A percentile compares a stretch with the other conserved stretches of the same genome.
phyloP scores from a whole-genome alignment of 164 flowering plant genomes.

The Nymphaea colorata region DNA sequence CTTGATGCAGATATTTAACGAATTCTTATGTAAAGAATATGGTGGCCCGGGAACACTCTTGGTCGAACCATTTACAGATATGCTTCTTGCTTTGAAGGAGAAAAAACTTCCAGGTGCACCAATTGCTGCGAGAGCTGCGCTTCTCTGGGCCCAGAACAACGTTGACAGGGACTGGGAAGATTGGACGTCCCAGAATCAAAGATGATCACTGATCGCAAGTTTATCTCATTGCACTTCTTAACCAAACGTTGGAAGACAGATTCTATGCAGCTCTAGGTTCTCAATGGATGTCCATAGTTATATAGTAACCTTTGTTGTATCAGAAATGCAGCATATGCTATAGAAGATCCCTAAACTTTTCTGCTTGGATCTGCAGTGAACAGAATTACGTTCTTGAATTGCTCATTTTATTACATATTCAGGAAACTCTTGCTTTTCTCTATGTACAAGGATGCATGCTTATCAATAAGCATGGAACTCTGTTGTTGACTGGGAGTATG shows the following conservation, averaged over 20 bases:
- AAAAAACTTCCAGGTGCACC: conserved; percentile 59
- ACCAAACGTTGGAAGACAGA: neutral
- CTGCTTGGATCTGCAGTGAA: neutral
- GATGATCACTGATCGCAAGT: conserved; percentile 5
- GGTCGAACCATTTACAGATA: conserved; percentile 80
- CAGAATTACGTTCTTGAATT: neutral
- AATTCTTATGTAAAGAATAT: conserved; percentile 45
- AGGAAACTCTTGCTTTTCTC: neutral
- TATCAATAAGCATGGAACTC: neutral
- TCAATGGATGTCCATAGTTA: too few relatives aligned
- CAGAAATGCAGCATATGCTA: neutral
- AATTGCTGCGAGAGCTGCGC: conserved; percentile 54
- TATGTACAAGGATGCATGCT: neutral
- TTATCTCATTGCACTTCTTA: neutral
- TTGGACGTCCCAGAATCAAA: conserved; percentile 31
- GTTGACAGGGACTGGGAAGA: conserved; percentile 64
- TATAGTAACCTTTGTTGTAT: neutral
- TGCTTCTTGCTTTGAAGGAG: conserved; percentile 57
- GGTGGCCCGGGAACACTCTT: conserved; percentile 79
- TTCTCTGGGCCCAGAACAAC: conserved; percentile 70
- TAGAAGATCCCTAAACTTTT: neutral
- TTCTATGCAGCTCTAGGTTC: too few relatives aligned
- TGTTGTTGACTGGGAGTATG: neutral
- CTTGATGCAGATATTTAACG: conserved; percentile 45
- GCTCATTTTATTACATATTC: neutral